Conservation (phyloP, 2,329 filamentous ascomycete genomes). For the Claviceps maximensis region DNA sequence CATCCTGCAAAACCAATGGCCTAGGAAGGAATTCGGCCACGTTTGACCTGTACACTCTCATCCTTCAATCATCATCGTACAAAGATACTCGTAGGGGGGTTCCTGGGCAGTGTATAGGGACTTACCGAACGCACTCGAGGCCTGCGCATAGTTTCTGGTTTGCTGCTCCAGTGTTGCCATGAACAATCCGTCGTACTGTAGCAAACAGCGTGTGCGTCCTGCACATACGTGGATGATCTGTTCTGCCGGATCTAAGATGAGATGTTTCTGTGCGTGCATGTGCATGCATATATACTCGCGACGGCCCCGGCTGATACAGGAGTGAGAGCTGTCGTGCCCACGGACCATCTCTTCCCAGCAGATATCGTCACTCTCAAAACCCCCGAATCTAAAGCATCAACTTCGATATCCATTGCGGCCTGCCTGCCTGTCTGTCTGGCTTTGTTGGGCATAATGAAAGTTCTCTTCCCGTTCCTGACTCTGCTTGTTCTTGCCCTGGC, state of each 20-base stretch:
- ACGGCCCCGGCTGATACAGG: not conserved
- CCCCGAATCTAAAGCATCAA: not conserved
- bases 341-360: not conserved
- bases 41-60: too few species aligned
- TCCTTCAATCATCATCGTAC: too few species aligned
- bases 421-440: not conserved
- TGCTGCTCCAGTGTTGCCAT: too few species aligned
- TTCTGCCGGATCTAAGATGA: not conserved
- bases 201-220: not conserved
- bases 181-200: not conserved
- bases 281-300: not conserved
- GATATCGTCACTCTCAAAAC: not conserved
- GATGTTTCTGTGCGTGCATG: not conserved
- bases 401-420: not conserved
- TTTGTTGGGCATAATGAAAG: conserved; percentile 15
- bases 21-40: too few species aligned
- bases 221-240: not conserved
- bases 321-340: not conserved
- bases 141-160: not conserved
- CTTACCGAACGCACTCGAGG: not conserved
- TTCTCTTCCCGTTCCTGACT: conserved; percentile 6
- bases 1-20: too few species aligned
- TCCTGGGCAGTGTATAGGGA: too few species aligned
- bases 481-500: conserved; percentile 13
- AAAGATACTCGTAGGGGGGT: too few species aligned